These are phyloP conservation scores for Stachybotrys echinatus DNA, from an alignment of 2,329 filamentous ascomycete genomes.

Conservation along the genomic window DNA sequence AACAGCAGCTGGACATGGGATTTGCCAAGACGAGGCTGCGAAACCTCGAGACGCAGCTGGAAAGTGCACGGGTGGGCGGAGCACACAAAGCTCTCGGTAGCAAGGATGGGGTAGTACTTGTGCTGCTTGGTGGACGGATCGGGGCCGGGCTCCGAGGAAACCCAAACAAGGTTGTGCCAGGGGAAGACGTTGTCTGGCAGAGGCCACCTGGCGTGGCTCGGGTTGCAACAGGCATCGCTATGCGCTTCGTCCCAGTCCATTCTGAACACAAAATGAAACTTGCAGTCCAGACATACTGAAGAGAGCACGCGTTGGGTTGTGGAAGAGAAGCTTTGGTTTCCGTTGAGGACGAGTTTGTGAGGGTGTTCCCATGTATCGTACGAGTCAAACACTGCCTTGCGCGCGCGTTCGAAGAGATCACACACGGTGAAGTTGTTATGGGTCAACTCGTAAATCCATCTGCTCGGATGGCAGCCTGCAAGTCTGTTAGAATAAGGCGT, in stretches of 20 bases:
- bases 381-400: conserved; percentile 20
- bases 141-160: conserved; percentile 19
- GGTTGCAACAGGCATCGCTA: conserved; percentile 21
- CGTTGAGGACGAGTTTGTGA: conserved; percentile 31
- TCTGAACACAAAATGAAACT: conserved; percentile 36
- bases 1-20: conserved; percentile 37
- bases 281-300: conserved; percentile 33
- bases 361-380: conserved; percentile 27
- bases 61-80: conserved; percentile 36
- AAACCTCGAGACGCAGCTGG: conserved; percentile 41
- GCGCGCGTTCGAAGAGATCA: conserved; percentile 28
- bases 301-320: conserved; percentile 22
- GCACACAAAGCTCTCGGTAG: conserved; percentile 34
- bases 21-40: conserved; percentile 38
- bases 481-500: conserved; percentile 8
- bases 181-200: conserved; percentile 26
- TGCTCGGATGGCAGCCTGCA: conserved; percentile 30
- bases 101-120: conserved; percentile 33
- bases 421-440: conserved; percentile 30
- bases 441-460: conserved; percentile 35
- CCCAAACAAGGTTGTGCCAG: conserved; percentile 34
- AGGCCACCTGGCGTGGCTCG: conserved; percentile 27
- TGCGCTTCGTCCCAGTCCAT: conserved; percentile 25
- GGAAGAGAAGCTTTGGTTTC: conserved; percentile 30
- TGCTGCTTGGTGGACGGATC: conserved; percentile 15